These are phyloP conservation scores for Penicillium psychrosexuale DNA, from an alignment of 2,329 filamentous ascomycete genomes.

Conservation along the genomic window DNA sequence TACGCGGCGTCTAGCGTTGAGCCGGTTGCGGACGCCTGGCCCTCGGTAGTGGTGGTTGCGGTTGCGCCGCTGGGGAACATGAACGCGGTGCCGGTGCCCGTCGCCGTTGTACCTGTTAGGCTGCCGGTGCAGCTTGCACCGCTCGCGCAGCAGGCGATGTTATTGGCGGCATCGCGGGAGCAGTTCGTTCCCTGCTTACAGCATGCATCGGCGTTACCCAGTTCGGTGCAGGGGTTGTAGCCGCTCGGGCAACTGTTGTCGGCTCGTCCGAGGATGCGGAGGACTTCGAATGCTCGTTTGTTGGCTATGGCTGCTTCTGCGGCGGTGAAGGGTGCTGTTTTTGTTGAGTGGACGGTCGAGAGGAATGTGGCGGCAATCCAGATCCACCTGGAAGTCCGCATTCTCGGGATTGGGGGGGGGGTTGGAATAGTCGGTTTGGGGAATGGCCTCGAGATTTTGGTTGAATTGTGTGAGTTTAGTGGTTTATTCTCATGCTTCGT, in stretches of 20 bases:
- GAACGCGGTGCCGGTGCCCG: slow-evolving; percentile 30
- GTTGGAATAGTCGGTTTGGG: background rate
- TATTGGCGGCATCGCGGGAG: slow-evolving; percentile 53
- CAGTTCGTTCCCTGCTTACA: slow-evolving; percentile 55
- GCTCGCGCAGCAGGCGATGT: slow-evolving; percentile 61
- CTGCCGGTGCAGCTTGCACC: slow-evolving; percentile 58
- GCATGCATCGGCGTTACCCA: slow-evolving; percentile 55
- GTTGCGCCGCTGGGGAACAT: slow-evolving; percentile 35
- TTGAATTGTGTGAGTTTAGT: background rate
- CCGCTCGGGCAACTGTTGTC: slow-evolving; percentile 49
- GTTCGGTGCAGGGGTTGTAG: slow-evolving; percentile 52
- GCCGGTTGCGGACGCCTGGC: slow-evolving; percentile 22
- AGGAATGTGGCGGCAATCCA: slow-evolving; percentile 33
- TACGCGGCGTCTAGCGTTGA: slow-evolving; percentile 51
- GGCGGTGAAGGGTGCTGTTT: slow-evolving; percentile 31
- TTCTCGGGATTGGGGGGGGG: slow-evolving; percentile 21
- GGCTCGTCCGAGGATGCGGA: slow-evolving; percentile 33
- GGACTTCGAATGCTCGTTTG: slow-evolving; percentile 30
- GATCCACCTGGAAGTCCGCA: slow-evolving; percentile 35
- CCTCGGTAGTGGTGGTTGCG: slow-evolving; percentile 29
- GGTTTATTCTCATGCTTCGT: slow-evolving; percentile 3
- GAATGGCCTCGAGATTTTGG: background rate
- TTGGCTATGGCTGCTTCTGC: slow-evolving; percentile 23
- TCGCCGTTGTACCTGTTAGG: slow-evolving; percentile 36
- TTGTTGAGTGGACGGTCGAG: slow-evolving; percentile 29